Conservation (phyloP, 1,284 basidiomycete genomes). For the Malassezia restricta region DNA sequence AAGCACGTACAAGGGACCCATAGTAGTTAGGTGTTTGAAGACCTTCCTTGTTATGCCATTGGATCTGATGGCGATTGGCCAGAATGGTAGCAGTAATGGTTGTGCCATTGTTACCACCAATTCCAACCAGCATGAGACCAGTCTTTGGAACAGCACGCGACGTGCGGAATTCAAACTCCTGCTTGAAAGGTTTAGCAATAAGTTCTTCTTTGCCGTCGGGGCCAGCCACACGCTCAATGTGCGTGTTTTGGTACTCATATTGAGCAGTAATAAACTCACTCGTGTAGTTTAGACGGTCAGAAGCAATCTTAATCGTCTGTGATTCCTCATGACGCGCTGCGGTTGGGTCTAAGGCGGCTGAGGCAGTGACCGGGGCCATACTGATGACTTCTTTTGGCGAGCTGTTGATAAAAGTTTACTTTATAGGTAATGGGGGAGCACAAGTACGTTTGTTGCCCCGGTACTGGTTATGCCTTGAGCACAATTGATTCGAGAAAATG, state of each 20-base stretch:
- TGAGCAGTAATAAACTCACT: constrained; percentile 32
- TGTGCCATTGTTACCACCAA: constrained; percentile 94
- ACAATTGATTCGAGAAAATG: constrained; percentile 45
- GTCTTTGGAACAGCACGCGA: constrained; percentile 75
- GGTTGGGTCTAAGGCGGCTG: constrained; percentile 35
- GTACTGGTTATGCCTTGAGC: constrained; percentile 38
- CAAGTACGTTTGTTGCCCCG: constrained; percentile 42
- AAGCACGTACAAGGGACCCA: constrained; percentile 67
- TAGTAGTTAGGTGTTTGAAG: constrained; percentile 84
- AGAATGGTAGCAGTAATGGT: constrained; percentile 88
- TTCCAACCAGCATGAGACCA: constrained; percentile 90
- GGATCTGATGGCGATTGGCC: constrained; percentile 87
- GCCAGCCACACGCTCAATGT: constrained; percentile 34
- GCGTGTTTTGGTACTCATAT: constrained; percentile 44
- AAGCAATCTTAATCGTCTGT: constrained; percentile 40
- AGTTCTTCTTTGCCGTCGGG: constrained; percentile 38
- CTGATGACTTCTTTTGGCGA: neutral
- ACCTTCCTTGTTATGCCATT: constrained; percentile 88
- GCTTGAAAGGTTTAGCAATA: constrained; percentile 36
- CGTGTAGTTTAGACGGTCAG: constrained; percentile 41
- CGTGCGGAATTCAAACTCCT: constrained; percentile 72
- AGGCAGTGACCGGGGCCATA: constrained; percentile 38
- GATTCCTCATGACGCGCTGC: constrained; percentile 41
- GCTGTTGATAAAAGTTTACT: constrained; percentile 18
- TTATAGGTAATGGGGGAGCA: constrained; percentile 30